Evolutionary conservation across 352 stramenopile genomes (phyloP), one percentile per base, ranked within the genome.

Genomic region (Globisporangium polare): DNA sequence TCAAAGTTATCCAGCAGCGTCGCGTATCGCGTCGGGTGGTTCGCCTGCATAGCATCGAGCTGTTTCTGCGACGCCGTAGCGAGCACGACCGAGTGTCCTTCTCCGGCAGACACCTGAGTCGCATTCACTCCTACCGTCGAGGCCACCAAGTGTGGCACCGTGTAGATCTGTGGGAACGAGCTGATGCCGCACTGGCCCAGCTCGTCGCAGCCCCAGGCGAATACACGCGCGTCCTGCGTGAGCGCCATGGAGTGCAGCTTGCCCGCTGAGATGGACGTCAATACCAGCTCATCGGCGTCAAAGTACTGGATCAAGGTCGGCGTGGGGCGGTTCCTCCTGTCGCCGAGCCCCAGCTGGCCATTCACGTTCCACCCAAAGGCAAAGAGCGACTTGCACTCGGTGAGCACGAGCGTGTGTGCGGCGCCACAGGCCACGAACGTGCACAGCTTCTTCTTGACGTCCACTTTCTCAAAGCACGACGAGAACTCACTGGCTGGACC

Each of bases 101-200:
- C 69, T 8, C 78, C 80, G n/a, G 73, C 74, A 6, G 64, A 65
- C 8, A 88, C 20, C 50, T 92, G 83, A 6, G 69, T 77, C 10
- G 85, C 77, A 9, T 72, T 69, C 12, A 89, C 67, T 6, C 83
- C 83, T n/a, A 88, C 62, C 6, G 80, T 62, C 17, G 83, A 89
- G 2, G 60, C 56, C 5, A 90, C 83, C 29, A 92, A 68, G 54
- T 89, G 80, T 1, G 83, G 83, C n/a, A 89, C 54, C 0, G 77
- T 92, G 62, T 92, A 92, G 33, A 89, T 75, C 60, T 92, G 80
- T 24, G 83, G 78, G 60, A 80, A 89, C n/a, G 73, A 67, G 2
- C 71, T 74, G 35, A 92, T 52, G 45, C 83, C 80, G 42, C 83
- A 92, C 67, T 92, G 83, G 13, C 83, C 79, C 31, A 90, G 75